phyloP scores from a whole-genome alignment of 306 rosid species.

The Fragaria nilgerrensis region DNA sequence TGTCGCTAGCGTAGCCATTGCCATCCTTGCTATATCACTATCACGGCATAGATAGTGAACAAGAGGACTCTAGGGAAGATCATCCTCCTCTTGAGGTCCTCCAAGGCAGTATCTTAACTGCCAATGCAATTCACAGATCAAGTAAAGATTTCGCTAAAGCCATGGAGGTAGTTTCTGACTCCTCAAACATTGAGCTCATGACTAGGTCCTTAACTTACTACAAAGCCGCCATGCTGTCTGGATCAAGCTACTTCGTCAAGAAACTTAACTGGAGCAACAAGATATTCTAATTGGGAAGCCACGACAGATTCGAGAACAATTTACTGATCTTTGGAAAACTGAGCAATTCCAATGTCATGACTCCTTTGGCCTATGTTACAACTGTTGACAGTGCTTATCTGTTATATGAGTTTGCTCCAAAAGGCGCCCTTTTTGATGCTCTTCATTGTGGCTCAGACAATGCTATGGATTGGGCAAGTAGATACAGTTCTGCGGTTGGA shows the following conservation, averaged over 20 bases:
- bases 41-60: conserved; percentile 44
- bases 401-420: conserved; percentile 62
- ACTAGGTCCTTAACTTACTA: conserved; percentile 83
- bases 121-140: conserved; percentile 66
- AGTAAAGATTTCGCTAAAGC: conserved; percentile 69
- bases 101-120: conserved; percentile 56
- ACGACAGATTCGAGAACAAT: conserved; percentile 50
- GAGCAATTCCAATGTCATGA: conserved; percentile 90
- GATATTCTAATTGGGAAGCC: conserved; percentile 57
- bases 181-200: conserved; percentile 55
- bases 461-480: conserved; percentile 78
- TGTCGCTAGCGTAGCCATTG: conserved; percentile 33
- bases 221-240: conserved; percentile 69
- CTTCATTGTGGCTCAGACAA: conserved; percentile 56
- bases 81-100: conserved; percentile 42
- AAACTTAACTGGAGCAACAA: conserved; percentile 80
- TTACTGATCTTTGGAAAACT: conserved; percentile 64
- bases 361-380: conserved; percentile 73
- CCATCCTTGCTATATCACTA: conserved; percentile 33
- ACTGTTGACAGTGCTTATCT: conserved; percentile 62
- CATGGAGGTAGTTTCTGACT: conserved; percentile 59
- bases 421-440: conserved; percentile 56
- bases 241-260: conserved; percentile 72
- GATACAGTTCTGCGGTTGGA: conserved; percentile 88
- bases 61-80: conserved; percentile 38